These are phyloP conservation scores for Yamadazyma songkhlaensis DNA, from an alignment of 1,139 yeast species.

Conservation along the genomic window DNA sequence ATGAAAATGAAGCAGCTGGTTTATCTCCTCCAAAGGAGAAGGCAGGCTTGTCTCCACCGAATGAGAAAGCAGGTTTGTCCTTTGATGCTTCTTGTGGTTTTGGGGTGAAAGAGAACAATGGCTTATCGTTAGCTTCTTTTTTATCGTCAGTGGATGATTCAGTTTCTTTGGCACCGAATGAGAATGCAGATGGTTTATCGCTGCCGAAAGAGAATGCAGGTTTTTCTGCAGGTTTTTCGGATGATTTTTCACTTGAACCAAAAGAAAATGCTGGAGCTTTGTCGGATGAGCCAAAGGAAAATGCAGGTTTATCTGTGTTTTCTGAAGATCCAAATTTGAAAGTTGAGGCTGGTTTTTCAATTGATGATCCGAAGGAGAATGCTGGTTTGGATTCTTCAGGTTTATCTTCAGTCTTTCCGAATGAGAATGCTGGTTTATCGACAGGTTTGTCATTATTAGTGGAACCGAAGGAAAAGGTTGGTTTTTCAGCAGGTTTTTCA, in stretches of 20 bases:
- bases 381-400: constrained; percentile 6
- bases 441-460: constrained; percentile 5
- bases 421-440: constrained; percentile 17
- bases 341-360: not conserved
- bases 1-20: constrained; percentile 3
- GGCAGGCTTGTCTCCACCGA: constrained; percentile 13
- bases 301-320: too few relatives aligned
- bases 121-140: constrained; percentile 6
- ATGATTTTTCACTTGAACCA: constrained; percentile 1
- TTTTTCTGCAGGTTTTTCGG: constrained; percentile 15
- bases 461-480: constrained; percentile 7
- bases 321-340: too few relatives aligned
- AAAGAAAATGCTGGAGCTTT: constrained; percentile 21
- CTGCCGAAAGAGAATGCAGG: constrained; percentile 8
- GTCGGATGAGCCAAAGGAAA: constrained; percentile 5
- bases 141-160: not conserved
- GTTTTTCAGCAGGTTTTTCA: constrained; percentile 13
- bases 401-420: constrained; percentile 10
- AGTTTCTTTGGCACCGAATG: not conserved
- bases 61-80: constrained; percentile 9
- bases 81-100: not conserved
- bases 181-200: too few relatives aligned
- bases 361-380: constrained; percentile 8
- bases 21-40: constrained; percentile 15
- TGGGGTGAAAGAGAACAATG: constrained; percentile 13